These are phyloP conservation scores for Periconia macrospinosa DNA, from an alignment of 2,329 filamentous ascomycete species.

Conservation along the genomic window DNA sequence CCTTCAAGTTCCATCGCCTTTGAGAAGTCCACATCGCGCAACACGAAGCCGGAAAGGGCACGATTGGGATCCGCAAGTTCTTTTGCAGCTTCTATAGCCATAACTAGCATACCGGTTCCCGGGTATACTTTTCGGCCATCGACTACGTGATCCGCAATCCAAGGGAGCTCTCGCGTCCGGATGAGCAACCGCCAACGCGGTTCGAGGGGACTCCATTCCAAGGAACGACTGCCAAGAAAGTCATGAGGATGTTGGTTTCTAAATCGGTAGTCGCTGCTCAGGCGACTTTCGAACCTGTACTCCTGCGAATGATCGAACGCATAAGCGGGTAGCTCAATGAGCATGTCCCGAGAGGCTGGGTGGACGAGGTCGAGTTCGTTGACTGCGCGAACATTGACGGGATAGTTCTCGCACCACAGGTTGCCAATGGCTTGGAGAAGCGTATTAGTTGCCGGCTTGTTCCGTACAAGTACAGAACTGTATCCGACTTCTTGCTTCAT, in stretches of 20 bases:
- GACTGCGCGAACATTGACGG: background rate
- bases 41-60: background rate
- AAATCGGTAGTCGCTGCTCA: background rate
- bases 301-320: background rate
- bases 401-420: background rate
- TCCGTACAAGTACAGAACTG: background rate
- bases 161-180: background rate
- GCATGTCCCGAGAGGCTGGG: background rate
- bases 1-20: background rate
- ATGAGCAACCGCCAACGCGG: background rate
- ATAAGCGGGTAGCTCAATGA: background rate
- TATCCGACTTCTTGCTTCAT: background rate
- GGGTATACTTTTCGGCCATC: conserved; percentile 36
- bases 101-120: conserved; percentile 46
- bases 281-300: background rate
- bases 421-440: background rate
- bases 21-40: background rate
- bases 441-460: background rate
- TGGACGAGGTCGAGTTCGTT: background rate
- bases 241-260: background rate
- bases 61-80: background rate
- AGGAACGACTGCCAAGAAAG: background rate
- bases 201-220: background rate
- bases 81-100: conserved; percentile 29
- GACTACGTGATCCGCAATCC: background rate